Evolutionary conservation across 371 early-diverging fungal genomes (phyloP).

Genomic region (Rhizopus stolonifer): DNA sequence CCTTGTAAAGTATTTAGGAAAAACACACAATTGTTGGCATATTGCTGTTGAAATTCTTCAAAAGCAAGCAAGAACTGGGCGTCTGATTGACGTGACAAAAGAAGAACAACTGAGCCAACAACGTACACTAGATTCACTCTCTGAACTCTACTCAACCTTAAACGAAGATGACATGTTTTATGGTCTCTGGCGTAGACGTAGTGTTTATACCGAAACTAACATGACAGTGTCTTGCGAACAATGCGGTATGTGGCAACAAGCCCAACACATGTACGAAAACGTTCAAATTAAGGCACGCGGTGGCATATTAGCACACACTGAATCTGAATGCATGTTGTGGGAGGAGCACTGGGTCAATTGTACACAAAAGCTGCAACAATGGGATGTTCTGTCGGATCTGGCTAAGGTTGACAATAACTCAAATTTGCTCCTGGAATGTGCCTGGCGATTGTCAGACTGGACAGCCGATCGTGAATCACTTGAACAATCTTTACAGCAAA

Average conservation of each 20-base stretch:
- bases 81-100: conserved; percentile 55
- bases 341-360: conserved; percentile 96
- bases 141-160: conserved; percentile 78
- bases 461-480: conserved; percentile 73
- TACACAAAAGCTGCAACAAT: conserved; percentile 94
- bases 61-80: conserved; percentile 43
- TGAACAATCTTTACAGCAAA: conserved; percentile 58
- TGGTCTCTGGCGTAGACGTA: conserved; percentile 93
- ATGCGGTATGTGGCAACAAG: conserved; percentile 89
- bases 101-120: conserved; percentile 81
- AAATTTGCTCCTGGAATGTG: conserved; percentile 84
- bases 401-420: conserved; percentile 87
- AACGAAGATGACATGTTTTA: conserved; percentile 90
- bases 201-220: conserved; percentile 93
- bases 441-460: conserved; percentile 96
- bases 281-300: conserved; percentile 93
- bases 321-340: conserved; percentile 96
- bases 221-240: conserved; percentile 95
- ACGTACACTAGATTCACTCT: conserved; percentile 85
- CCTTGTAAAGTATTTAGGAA: conserved; percentile 88
- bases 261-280: conserved; percentile 91
- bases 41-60: conserved; percentile 79
- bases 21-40: conserved; percentile 92
- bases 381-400: conserved; percentile 96
- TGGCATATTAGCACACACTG: conserved; percentile 86